Conservation (phyloP, 345 rosid species). For the Balakata baccata region DNA sequence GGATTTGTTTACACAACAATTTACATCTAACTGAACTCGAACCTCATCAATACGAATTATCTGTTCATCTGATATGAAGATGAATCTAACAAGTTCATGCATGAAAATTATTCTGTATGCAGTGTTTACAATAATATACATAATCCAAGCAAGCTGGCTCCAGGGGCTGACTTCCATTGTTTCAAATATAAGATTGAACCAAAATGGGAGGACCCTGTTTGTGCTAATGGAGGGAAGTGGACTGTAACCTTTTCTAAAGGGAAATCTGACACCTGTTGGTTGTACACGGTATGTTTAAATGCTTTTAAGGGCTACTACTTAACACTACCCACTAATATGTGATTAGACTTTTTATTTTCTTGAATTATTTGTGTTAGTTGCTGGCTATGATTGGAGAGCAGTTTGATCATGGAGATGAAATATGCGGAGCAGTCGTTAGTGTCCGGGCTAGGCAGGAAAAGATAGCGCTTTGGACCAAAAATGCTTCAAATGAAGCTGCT, state of each 20-base stretch:
- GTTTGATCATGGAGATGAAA: slow-evolving; percentile 89
- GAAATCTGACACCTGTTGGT: slow-evolving; percentile 73
- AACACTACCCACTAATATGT: too few species aligned
- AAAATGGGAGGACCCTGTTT: slow-evolving; percentile 96
- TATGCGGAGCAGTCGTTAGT: slow-evolving; percentile 87
- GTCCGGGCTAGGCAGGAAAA: slow-evolving; percentile 64
- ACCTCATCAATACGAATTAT: not conserved
- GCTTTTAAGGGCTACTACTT: not conserved
- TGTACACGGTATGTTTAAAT: slow-evolving; percentile 55
- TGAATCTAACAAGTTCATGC: not conserved
- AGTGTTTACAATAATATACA: slow-evolving; percentile 76
- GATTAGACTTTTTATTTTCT: not conserved
- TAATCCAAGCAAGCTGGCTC: slow-evolving; percentile 66
- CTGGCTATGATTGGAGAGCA: slow-evolving; percentile 91
- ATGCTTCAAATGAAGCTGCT: slow-evolving; percentile 79
- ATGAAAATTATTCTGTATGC: slow-evolving; percentile 8
- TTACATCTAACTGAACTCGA: not conserved
- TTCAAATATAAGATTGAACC: slow-evolving; percentile 88
- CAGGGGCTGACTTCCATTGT: slow-evolving; percentile 71
- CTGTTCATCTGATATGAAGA: not conserved
- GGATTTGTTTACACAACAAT: too few species aligned
- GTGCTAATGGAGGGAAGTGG: slow-evolving; percentile 97
- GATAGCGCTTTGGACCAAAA: slow-evolving; percentile 84
- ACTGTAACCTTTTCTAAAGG: slow-evolving; percentile 45
- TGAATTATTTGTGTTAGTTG: slow-evolving; percentile 13